Evolutionary conservation across 805 yeast species (phyloP).

Genomic region (Yarrowia osloensis): DNA sequence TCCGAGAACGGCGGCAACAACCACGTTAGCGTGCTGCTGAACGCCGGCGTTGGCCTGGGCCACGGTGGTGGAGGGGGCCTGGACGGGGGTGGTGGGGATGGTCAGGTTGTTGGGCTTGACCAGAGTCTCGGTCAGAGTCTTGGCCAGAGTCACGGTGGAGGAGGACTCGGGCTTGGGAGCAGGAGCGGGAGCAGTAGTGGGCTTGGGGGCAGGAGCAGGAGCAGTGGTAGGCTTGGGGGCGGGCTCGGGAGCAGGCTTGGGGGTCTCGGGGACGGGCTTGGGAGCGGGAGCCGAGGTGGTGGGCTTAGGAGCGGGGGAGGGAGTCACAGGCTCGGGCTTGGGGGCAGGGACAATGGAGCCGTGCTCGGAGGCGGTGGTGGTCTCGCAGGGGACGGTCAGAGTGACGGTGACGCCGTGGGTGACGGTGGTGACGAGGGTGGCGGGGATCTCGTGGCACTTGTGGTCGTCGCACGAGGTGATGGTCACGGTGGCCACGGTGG

Average conservation of each 20-base stretch:
- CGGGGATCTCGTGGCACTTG: constrained; percentile 26
- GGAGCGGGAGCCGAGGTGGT: background rate
- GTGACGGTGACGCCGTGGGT: constrained; percentile 12
- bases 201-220: background rate
- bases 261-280: background rate
- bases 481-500: constrained; percentile 24
- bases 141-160: constrained; percentile 4
- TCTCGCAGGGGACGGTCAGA: constrained; percentile 18
- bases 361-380: background rate
- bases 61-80: background rate
- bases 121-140: background rate
- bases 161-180: background rate
- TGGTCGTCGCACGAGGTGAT: constrained; percentile 19
- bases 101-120: background rate
- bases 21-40: constrained; percentile 15
- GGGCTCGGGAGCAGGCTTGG: background rate
- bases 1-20: constrained; percentile 6
- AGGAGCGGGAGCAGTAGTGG: background rate
- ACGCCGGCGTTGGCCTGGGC: constrained; percentile 4
- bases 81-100: background rate
- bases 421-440: constrained; percentile 17
- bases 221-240: background rate
- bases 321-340: background rate
- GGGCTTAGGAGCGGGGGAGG: background rate
- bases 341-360: background rate